Base-by-base conservation (phyloP, 2,329 filamentous ascomycete species). In the Boeremia exigua region DNA sequence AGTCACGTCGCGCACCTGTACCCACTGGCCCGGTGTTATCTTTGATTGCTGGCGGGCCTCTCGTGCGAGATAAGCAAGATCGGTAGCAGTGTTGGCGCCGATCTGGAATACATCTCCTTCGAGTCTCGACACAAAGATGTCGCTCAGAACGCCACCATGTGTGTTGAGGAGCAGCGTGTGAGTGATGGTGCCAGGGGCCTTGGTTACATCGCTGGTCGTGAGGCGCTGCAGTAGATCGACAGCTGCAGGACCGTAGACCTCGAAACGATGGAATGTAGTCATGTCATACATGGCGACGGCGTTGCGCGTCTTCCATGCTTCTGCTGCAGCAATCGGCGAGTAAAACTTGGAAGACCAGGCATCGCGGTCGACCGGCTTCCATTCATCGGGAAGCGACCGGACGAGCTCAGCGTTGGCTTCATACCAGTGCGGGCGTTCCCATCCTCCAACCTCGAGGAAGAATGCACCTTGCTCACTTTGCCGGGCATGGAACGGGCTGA, bases 361-460 rank as follows among this genome's bases (percentile, higher is more conserved):
- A 65, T 88, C 86, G 10, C 85, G 80, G 33, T 82, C 79, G 0
- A 80, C 75, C 0, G 85, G 83, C 54, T 75, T 75, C 85, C 85
- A 88, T 37, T 79, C 75, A 0, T 75, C 63, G 0, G 86, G 85
- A 3, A 88, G 68, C 0, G 78, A 72, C 6, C 78, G 72, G 1
- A 88, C 64, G 2, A 88, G 75, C 4, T 77, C 67, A 12, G 77
- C 77, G 60, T 88, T 88, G 0, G 79, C 74, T 57, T 86, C 82
- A 46, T 83, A 88, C 85, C 85, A 88, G 52, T 84, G 82, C 2
- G 86, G 86, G 0, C 85, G 81, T 63, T 88, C 86, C 86, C 86
- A 88, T 0, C 81, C 84, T 12, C 81, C 82, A 2, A 77, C 74
- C 58, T 87, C 86, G 4, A 88, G 78, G 71, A 87, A 88, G 60